These are phyloP conservation scores for Chalciporus sp. DNA, from an alignment of 1,284 basidiomycete species.

Conservation along the genomic window DNA sequence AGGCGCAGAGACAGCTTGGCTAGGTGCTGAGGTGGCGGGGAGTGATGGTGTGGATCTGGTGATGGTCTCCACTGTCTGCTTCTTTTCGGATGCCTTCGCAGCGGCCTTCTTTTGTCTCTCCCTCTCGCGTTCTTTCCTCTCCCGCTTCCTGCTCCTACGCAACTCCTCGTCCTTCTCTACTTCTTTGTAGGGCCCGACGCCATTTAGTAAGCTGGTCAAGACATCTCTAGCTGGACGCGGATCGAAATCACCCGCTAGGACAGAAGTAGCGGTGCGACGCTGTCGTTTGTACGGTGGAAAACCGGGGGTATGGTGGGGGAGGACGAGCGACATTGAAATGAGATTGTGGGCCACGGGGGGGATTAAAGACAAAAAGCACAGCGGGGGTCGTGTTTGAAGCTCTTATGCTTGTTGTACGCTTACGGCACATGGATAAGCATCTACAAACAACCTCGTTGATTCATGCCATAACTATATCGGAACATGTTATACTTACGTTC, in stretches of 20 bases:
- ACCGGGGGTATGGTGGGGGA: constrained; percentile 33
- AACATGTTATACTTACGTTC: constrained; percentile 12
- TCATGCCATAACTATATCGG: constrained; percentile 33
- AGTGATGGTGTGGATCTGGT: constrained; percentile 21
- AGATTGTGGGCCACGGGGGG: constrained; percentile 15
- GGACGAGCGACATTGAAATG: constrained; percentile 36
- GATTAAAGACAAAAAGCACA: constrained; percentile 29
- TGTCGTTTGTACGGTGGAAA: constrained; percentile 46
- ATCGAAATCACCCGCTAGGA: constrained; percentile 75
- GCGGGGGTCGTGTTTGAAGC: constrained; percentile 37
- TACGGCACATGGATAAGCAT: constrained; percentile 40
- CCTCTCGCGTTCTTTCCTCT: constrained; percentile 51
- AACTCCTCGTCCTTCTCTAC: constrained; percentile 61
- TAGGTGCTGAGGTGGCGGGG: constrained; percentile 28
- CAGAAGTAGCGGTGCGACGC: constrained; percentile 70
- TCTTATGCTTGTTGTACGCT: constrained; percentile 39
- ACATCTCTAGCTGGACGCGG: constrained; percentile 66
- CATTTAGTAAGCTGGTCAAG: constrained; percentile 74
- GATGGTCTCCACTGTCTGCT: constrained; percentile 22
- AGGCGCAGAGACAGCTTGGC: constrained; percentile 24
- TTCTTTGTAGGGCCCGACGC: constrained; percentile 62
- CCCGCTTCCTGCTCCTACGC: constrained; percentile 50
- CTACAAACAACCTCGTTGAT: constrained; percentile 39
- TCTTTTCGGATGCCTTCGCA: constrained; percentile 26
- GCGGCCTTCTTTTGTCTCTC: constrained; percentile 35